Evolutionary conservation across 2,329 filamentous ascomycete species (phyloP), one percentile per base, ranked within the genome.

Genomic region (Mycocentrospora acerina): DNA sequence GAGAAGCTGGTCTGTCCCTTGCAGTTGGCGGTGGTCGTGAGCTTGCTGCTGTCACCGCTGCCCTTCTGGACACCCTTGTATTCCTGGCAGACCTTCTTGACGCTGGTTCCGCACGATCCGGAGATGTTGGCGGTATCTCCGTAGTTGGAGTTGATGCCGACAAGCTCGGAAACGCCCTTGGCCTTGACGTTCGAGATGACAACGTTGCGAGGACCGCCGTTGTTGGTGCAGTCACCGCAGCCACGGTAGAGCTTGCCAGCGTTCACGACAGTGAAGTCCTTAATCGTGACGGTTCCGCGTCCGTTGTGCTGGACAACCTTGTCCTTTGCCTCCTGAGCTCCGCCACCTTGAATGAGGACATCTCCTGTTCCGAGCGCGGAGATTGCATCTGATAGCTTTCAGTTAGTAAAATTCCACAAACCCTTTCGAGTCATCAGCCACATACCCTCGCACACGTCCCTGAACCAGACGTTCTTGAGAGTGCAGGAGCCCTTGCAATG

Each of bases 211-310:
- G 66, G 67, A 35, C 62, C 63, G 8, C 56, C 55, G 58, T 72
- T 74, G 62, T 75, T 76, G n/a, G 37, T 40, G 33, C 37, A 30
- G 24, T 46, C 40, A 17, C 73, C 74, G 50, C 73, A 77, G 46
- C 63, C 68, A 34, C 74, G 70, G 35, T 71, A 71, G 4, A 77
- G 55, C 55, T 76, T 77, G 42, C 73, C 74, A 37, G 69, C 69
- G 44, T 64, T 56, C 42, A 59, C 59, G 33, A 67, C 71, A 27
- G 62, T 67, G 48, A 72, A 76, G 45, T 71, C 55, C 13, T 53
- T 42, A 32, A 58, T 59, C 17, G 47, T 52, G 37, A 64, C 47
- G n/a, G 50, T 53, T 4, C 60, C 60, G 24, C 43, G 43, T 11
- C 58, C 60, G 30, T 64, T 63, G 40, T 62, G 56, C 40, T 63